A percentile compares a stretch with the other conserved stretches of the same genome.
phyloP scores from a whole-genome alignment of 129 eudicot species.

The Calendula officinalis region DNA sequence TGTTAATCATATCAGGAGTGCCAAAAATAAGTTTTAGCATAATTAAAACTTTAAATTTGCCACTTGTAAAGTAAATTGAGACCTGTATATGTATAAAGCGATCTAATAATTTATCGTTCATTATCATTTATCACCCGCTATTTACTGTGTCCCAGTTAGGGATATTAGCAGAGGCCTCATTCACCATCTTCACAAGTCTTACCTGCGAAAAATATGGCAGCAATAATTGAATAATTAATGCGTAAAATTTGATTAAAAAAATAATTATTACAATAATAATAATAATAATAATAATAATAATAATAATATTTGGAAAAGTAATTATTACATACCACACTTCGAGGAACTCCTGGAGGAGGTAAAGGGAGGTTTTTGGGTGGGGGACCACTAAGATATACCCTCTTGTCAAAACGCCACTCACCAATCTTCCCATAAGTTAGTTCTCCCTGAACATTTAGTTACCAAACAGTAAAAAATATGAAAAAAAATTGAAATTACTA shows the following conservation, averaged over 20 bases:
- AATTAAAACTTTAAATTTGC: too few relatives aligned
- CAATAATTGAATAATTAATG: background rate
- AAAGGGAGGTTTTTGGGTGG: constrained; percentile 56
- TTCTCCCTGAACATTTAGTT: constrained; percentile 50
- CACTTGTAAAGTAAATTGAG: too few relatives aligned
- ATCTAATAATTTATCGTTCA: too few relatives aligned
- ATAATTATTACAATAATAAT: too few relatives aligned
- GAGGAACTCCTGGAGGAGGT: constrained; percentile 82
- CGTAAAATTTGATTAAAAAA: background rate
- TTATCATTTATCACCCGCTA: too few relatives aligned
- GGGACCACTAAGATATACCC: constrained; percentile 59
- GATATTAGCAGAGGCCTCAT: constrained; percentile 74
- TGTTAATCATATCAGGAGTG: too few relatives aligned
- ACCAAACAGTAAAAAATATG: background rate
- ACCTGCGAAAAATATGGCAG: constrained; percentile 37
- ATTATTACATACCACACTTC: constrained; percentile 67
- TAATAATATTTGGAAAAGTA: too few relatives aligned
- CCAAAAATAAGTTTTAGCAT: too few relatives aligned
- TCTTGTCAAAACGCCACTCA: constrained; percentile 76
- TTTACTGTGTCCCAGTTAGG: constrained; percentile 48
- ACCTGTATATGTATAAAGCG: too few relatives aligned
- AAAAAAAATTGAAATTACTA: background rate
- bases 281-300: too few relatives aligned
- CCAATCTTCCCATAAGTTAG: constrained; percentile 75
- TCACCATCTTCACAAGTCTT: constrained; percentile 62